Base-by-base conservation (phyloP, 176 grass and related monocot genomes). In the Metroxylon sagu region DNA sequence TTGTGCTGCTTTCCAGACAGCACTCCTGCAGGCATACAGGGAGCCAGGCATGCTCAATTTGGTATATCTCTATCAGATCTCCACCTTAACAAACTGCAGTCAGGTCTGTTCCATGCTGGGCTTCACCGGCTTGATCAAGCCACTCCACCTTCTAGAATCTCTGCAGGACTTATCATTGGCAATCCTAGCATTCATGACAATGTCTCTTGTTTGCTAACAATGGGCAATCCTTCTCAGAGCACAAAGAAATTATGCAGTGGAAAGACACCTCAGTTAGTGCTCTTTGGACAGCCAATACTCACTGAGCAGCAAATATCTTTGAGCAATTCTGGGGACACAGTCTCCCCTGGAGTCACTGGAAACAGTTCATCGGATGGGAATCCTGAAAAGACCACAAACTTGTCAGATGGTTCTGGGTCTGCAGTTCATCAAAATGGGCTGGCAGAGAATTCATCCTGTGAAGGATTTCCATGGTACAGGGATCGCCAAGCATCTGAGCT, bases 41-140 rank as follows among this genome's bases (percentile, higher is more conserved):
- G 94, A 98, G 88, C 94, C 94, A 98, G 94, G 94, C 94, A 98
- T 98, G 82, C 94, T 86, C 88, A 82, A 81, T 98, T 98, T 67
- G 94, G 87, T 72, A 70, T 89, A 80, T 74, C 93, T 79, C 79
- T 90, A 76, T 75, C 85, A 57, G 87, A 85, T 76, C 81, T 78
- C 77, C 83, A 86, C 59, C 71, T 95, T 15, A 78, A 80, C 81
- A 89, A 84, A 67, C 77, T 84, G 77, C 85, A 89, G 73, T 71
- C 80, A 29, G 80, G 70, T 75, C 77, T 84, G 26, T 84, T 70
- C 53, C 77, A 65, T 18, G 67, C 73, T 52, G 68, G 80, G 29
- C 30, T 85, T 73, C 70, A 86, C 70, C 74, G 56, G 69, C 49
- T 79, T 23, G 85, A 76, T 72, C 74, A 77, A 53, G 49, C 50